Evolutionary conservation across 208 protist species (phyloP), one percentile per base, ranked within the genome.

Genomic region (Trichomonas tenax): DNA sequence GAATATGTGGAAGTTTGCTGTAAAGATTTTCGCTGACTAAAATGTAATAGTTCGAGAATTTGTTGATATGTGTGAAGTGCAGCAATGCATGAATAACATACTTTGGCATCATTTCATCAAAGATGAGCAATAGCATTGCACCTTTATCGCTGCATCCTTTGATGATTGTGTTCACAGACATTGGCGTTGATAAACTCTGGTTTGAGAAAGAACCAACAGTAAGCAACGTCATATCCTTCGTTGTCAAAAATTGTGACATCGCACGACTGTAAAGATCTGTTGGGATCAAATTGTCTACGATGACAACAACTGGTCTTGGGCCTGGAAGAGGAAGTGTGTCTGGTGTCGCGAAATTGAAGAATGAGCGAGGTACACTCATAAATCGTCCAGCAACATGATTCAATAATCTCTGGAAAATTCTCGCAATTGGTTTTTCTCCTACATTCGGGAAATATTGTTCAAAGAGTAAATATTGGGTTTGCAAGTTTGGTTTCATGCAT

Each of bases 131-230:
- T 11, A 89, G 40, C 17, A 89, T n/a, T 31, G 82, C 82, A 17
- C 40, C 40, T 10, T 40, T 34, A 46, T 89, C 38, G 4, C 46
- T 41, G 38, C 82, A 89, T n/a, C 82, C 82, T 44, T 40, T 34
- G 9, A 89, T 46, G 46, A 89, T 89, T 44, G 31, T 89, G 8
- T 41, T n/a, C 31, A 89, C 31, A n/a, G 38, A 0, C 34, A 44
- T 40, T 44, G 82, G 82, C 40, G 82, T 46, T 89, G 82, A 41
- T 46, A 89, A 89, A 46, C 82, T 40, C 10, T 0, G 11, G 31
- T 89, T 89, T n/a, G 40, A 46, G 21, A 89, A 89, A 48, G 82
- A 89, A n/a, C 82, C 82, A 46, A 89, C 40, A n/a, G 82, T 89
- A 0, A 89, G 23, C 17, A 89, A 46, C 3, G 38, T 89, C 40